Base-by-base conservation (phyloP, 768 basidiomycete genomes). In the Rhodotorula diobovata region DNA sequence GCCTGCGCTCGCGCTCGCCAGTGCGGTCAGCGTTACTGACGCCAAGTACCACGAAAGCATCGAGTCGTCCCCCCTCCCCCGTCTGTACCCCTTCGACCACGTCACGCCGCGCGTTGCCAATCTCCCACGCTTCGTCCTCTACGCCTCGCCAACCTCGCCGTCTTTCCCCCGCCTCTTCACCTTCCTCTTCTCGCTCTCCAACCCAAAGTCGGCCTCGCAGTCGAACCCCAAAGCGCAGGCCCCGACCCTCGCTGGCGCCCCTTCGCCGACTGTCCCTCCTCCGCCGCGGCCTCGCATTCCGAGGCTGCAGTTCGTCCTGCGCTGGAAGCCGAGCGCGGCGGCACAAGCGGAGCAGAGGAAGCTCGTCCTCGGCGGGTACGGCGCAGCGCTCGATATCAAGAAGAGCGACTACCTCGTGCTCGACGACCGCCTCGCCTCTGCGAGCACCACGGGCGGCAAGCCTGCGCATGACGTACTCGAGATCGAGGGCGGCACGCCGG, bases 341-440 rank as follows among this genome's bases (percentile, higher is more conserved):
- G 32, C 54, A 14, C 23, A 34, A 15, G 25, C 12, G 12, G 39
- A 10, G 23, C 12, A 14, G n/a, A 16, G 54, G 23, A 68, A 63
- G 41, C 66, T 67, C 39, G 75, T 71, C 25, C 82, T 99, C 15
- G 87, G 89, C 7, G 95, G 95, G 10, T 99, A 92, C 76, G 96
- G 96, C 7, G 94, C 94, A 14, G 85, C 89, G 32, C 82, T 99
- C 63, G 92, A 95, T 75, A 81, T 99, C 76, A 99, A 99, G 84
- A 96, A 94, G 82, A 96, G 87, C 84, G 96, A 99, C 77, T 99
- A 98, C 79, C 85, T 97, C 21, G 93, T 89, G 9, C 82, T 97
- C 15, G 96, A 99, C 78, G 96, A 99, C 79, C 83, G 96, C 56
- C 80, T 85, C 11, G 45, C 50, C 34, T 41, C 15, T 6, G 28